phyloP scores from a whole-genome alignment of 768 basidiomycete genomes.

The Lentinus brumalis region DNA sequence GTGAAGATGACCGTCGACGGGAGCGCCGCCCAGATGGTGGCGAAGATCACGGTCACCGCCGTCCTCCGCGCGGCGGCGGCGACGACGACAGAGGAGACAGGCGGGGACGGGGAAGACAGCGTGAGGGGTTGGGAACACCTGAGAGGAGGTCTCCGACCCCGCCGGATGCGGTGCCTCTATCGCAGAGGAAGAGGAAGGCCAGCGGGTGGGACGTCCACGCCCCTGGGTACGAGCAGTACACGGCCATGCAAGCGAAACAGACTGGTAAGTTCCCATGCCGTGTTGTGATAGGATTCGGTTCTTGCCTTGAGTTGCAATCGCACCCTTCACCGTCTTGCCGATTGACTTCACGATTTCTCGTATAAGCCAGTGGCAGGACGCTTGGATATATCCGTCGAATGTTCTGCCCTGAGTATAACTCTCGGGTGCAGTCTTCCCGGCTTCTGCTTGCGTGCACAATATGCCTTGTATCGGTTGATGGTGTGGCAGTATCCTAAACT shows the following conservation, averaged over 20 bases:
- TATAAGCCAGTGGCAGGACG: neutral
- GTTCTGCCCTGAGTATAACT: neutral
- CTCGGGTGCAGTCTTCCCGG: neutral
- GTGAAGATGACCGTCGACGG: slow-evolving; percentile 43
- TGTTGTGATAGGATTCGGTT: neutral
- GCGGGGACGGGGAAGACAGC: slow-evolving; percentile 53
- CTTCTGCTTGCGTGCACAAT: neutral
- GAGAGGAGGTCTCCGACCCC: slow-evolving; percentile 91
- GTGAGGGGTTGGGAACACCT: slow-evolving; percentile 62
- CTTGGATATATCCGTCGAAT: neutral
- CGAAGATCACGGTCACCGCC: slow-evolving; percentile 40
- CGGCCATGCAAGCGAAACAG: slow-evolving; percentile 96
- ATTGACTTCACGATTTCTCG: neutral
- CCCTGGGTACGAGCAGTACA: slow-evolving; percentile 92
- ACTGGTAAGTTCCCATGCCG: slow-evolving; percentile 60
- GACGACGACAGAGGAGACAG: slow-evolving; percentile 44
- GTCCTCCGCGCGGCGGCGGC: slow-evolving; percentile 20
- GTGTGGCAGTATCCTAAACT: neutral
- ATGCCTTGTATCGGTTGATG: neutral
- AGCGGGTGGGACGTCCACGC: slow-evolving; percentile 98
- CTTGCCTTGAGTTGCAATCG: neutral
- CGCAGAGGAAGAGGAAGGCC: slow-evolving; percentile 84
- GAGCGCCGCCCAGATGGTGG: slow-evolving; percentile 35
- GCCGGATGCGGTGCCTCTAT: slow-evolving; percentile 75
- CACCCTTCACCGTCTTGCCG: neutral